Evolutionary conservation across 768 basidiomycete species (phyloP).

Genomic region (Tylopilus vinaceipallidus): DNA sequence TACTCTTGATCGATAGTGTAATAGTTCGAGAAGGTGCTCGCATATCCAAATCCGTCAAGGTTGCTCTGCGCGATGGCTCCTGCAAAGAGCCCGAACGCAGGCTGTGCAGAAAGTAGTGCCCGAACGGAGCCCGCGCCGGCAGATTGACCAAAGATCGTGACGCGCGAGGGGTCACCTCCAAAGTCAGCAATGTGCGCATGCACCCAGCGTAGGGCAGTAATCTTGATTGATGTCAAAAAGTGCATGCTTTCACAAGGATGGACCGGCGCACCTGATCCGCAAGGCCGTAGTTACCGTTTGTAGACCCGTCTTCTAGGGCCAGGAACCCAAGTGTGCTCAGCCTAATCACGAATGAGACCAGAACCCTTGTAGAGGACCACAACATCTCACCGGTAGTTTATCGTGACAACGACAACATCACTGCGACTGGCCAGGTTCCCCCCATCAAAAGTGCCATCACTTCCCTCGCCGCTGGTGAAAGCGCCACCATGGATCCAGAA

Average conservation of each 20-base stretch:
- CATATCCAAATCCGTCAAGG: conserved; percentile 48
- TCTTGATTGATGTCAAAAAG: not conserved
- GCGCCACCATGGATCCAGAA: conserved; percentile 54
- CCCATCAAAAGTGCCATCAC: conserved; percentile 42
- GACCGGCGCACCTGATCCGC: conserved; percentile 4
- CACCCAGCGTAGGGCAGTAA: conserved; percentile 42
- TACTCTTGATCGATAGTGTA: conserved; percentile 42
- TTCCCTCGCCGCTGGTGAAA: conserved; percentile 39
- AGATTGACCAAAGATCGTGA: conserved; percentile 56
- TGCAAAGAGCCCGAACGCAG: conserved; percentile 38
- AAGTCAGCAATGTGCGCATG: conserved; percentile 53
- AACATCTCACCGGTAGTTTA: conserved; percentile 32
- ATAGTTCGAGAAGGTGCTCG: conserved; percentile 48
- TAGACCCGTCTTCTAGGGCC: conserved; percentile 3
- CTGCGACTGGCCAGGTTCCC: conserved; percentile 43
- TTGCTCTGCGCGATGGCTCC: conserved; percentile 46
- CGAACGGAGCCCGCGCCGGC: conserved; percentile 49
- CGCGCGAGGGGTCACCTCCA: conserved; percentile 51
- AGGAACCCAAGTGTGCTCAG: conserved; percentile 12
- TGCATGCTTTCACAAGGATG: not conserved
- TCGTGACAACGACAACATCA: conserved; percentile 40
- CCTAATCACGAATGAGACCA: not conserved
- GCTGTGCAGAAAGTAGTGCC: conserved; percentile 34
- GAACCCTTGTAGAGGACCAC: not conserved
- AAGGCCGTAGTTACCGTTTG: conserved; percentile 14